Evolutionary conservation across 805 yeast species (phyloP), one percentile per base, ranked within the genome.

Genomic region (Teunomyces pallodes): DNA sequence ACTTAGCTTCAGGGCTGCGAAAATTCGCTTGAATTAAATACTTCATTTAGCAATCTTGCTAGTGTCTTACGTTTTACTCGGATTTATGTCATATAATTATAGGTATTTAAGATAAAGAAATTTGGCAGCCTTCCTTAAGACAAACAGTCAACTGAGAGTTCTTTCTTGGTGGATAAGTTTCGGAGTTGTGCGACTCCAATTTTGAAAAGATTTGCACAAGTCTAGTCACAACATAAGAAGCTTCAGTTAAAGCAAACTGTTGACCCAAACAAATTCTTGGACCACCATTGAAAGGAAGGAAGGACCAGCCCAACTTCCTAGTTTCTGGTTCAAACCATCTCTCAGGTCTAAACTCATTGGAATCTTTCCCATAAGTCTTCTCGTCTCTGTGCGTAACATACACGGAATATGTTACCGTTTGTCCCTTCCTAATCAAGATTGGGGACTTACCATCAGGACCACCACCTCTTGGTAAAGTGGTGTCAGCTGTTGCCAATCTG

Each of bases 401-500:
- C 9, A 55, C 55, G 9, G 57, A 33, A 55, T 61, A 61, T 12
- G 45, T 30, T 16, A 60, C 55, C n/a, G 43, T 36, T 9, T 58
- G 55, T 14, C 65, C 65, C 55, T 62, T 62, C 31, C 55, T 52
- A n/a, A 63, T 53, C 43, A 61, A 53, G 7, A 63, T 42, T 10
- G 66, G 66, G 9, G 50, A 44, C n/a, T 12, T 30, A 26, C 55
- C 57, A 31, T 60, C 59, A 1, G 48, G 42, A 9, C 80, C 82
- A 17, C 82, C 83, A 17, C 83, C 83, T 41, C 65, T 60, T 13
- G 83, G 83, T 46, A 79, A 64, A 7, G 72, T 66, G 7, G 82
- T 78, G 54, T 76, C 72, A 48, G 64, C 70, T 26, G 65, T 65
- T 9, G 82, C 75, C 33, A 66, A 61, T 52, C 83, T 67, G 61